Evolutionary conservation across 108 stramenopile species (phyloP).

Genomic region (Skeletonema costatum): DNA sequence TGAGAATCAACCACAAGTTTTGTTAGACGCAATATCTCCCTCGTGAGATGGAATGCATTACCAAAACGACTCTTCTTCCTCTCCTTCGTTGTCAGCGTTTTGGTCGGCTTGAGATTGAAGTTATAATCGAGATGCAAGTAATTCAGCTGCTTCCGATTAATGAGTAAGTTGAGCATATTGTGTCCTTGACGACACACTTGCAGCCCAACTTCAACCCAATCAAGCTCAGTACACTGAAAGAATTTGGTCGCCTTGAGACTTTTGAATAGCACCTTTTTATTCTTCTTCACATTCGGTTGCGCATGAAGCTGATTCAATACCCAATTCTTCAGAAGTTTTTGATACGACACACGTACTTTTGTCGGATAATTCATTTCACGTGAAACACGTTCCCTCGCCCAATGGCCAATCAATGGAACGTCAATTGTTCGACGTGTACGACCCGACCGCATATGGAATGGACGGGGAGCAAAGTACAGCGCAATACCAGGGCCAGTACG

Average conservation of each 20-base stretch:
- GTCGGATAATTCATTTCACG: conserved; percentile 94
- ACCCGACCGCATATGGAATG: conserved; percentile 95
- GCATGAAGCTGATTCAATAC: conserved; percentile 94
- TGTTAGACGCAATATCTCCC: conserved; percentile 98
- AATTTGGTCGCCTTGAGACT: conserved; percentile 99
- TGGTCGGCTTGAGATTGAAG: conserved; percentile 99
- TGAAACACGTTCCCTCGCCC: conserved; percentile 89
- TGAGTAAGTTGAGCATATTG: conserved; percentile 98
- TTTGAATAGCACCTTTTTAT: conserved; percentile 93
- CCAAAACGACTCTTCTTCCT: conserved; percentile 97
- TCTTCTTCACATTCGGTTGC: conserved; percentile 87
- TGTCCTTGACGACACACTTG: conserved; percentile 98
- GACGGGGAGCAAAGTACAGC: conserved; percentile 96
- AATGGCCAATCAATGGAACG: conserved; percentile 95
- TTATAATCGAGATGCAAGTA: conserved; percentile 99
- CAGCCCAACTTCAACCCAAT: conserved; percentile 99
- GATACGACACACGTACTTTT: conserved; percentile 98
- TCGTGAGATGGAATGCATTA: conserved; percentile 97
- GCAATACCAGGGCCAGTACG: conserved; percentile 88
- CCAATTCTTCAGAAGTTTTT: conserved; percentile 98
- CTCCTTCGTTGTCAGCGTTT: conserved; percentile 99
- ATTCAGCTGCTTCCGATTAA: conserved; percentile 97
- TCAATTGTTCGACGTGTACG: conserved; percentile 94
- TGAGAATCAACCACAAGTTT: conserved; percentile 99
- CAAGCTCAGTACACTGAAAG: conserved; percentile 99